Evolutionary conservation across 129 eudicot species (phyloP), one percentile per base, ranked within the genome.

Genomic region (Arctium minus): DNA sequence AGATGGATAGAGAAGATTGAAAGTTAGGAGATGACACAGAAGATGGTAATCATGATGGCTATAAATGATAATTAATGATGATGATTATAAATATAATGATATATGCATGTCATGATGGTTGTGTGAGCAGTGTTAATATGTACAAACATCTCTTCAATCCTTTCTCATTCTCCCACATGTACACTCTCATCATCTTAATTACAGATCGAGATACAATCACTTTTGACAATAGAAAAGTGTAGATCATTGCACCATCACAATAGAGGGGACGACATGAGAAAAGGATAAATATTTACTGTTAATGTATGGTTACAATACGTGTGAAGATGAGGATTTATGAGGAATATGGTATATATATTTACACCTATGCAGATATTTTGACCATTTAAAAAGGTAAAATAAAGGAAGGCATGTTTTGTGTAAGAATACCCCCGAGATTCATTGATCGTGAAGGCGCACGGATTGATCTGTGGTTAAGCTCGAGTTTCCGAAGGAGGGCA

Each of bases 21-120:
- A 76, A 32, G 6, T 56, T 46, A 76, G 33, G 80, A 50, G 72
- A 76, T 56, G 80, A 32, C 42, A 33, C 22, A n/a, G 10, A 53
- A 76, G 70, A 53, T 76, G 80, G 68, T 33, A n/a, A 50, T 53
- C 70, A 53, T 76, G 70, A 76, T 76, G 70, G 17, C 70, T 31
- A 76, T 60, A n/a, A 40, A 50, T 76, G 32, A 33, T 76, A 37
- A 37, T 4, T 76, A 37, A 37, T 4, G 44, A 32, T 31, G 15
- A 50, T 48, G 64, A 76, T 76, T 33, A 76, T 50, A 37, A 33
- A 31, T 15, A 56, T 56, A 11, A 37, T 0, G 40, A 37, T 37
- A 37, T 37, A 77, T 77, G 37, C 5, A 64, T 18, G 71, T 35
- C 35, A 36, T 77, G 80, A 33, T 48, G 48, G 30, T 56, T 53